phyloP scores from a whole-genome alignment of 805 yeast genomes.

The Candida maris region DNA sequence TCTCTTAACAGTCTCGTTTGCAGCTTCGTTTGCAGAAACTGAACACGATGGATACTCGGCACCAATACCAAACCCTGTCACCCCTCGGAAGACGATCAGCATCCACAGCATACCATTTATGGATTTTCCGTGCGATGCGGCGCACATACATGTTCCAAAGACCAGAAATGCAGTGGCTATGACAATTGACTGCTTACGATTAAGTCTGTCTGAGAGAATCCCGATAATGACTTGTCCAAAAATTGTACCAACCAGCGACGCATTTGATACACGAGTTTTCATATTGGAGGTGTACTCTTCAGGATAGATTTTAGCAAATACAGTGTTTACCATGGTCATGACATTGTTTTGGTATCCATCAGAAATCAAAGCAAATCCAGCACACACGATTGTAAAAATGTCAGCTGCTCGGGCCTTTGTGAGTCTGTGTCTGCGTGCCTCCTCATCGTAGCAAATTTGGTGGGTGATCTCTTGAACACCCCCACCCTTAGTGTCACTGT shows the following conservation, averaged over 20 bases:
- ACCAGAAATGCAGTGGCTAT: constrained; percentile 56
- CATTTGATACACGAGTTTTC: constrained; percentile 35
- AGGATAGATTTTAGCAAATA: constrained; percentile 33
- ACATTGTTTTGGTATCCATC: constrained; percentile 40
- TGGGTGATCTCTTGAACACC: neutral
- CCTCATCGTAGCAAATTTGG: constrained; percentile 17
- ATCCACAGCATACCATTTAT: constrained; percentile 48
- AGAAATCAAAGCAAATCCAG: constrained; percentile 72
- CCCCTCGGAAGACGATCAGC: constrained; percentile 69
- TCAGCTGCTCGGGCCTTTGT: constrained; percentile 29
- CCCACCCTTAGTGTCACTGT: too few species aligned
- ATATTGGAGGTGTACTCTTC: constrained; percentile 40
- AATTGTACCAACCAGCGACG: constrained; percentile 52
- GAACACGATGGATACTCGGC: constrained; percentile 65
- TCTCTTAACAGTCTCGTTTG: constrained; percentile 54
- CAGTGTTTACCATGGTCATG: constrained; percentile 25
- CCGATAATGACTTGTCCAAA: constrained; percentile 61
- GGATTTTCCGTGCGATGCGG: constrained; percentile 54
- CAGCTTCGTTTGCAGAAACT: constrained; percentile 59
- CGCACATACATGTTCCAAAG: constrained; percentile 53
- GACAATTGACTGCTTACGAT: constrained; percentile 59
- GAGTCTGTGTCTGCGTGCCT: constrained; percentile 16
- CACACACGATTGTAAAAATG: constrained; percentile 50
- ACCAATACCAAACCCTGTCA: constrained; percentile 74
- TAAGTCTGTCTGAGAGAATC: constrained; percentile 52